phyloP scores from a whole-genome alignment of 2,329 filamentous ascomycete species.

The Phoma sp. region DNA sequence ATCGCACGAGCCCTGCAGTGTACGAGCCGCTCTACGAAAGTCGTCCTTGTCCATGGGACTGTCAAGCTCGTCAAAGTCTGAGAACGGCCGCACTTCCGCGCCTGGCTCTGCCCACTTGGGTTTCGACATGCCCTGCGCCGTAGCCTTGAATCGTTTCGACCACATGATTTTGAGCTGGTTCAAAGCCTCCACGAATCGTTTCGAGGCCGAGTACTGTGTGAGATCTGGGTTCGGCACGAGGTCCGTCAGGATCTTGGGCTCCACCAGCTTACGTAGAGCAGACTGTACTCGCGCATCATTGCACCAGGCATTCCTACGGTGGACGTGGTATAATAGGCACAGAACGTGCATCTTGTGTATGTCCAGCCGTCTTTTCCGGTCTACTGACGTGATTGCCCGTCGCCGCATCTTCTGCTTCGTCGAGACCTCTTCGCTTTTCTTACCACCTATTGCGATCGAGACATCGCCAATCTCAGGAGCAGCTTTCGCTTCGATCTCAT shows the following conservation, averaged over 20 bases:
- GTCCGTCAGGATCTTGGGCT: conserved; percentile 69
- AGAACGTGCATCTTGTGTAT: conserved; percentile 89
- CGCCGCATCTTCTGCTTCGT: conserved; percentile 50
- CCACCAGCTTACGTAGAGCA: conserved; percentile 61
- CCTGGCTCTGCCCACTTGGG: conserved; percentile 75
- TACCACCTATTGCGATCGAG: conserved; percentile 51
- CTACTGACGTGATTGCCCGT: conserved; percentile 62
- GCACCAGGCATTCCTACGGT: conserved; percentile 86
- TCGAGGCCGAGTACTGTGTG: conserved; percentile 77
- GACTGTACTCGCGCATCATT: conserved; percentile 76
- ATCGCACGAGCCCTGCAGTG: conserved; percentile 82
- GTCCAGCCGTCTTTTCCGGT: conserved; percentile 70
- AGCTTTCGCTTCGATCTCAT: conserved; percentile 28
- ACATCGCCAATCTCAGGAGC: conserved; percentile 50
- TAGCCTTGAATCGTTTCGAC: conserved; percentile 73
- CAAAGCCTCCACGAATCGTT: conserved; percentile 81
- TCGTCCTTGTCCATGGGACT: conserved; percentile 73
- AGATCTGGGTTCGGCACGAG: conserved; percentile 73
- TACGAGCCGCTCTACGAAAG: conserved; percentile 74
- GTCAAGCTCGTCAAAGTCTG: conserved; percentile 68
- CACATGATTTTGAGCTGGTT: conserved; percentile 73
- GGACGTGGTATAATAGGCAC: conserved; percentile 79
- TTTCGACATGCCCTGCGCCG: conserved; percentile 57
- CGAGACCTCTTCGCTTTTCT: conserved; percentile 41
- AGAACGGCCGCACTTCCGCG: conserved; percentile 61